Percentiles rank a stretch among this genome's conserved stretches.
Evolutionary conservation across 2,329 filamentous ascomycete species (phyloP).

Genomic region (Hypoxylon sp.): DNA sequence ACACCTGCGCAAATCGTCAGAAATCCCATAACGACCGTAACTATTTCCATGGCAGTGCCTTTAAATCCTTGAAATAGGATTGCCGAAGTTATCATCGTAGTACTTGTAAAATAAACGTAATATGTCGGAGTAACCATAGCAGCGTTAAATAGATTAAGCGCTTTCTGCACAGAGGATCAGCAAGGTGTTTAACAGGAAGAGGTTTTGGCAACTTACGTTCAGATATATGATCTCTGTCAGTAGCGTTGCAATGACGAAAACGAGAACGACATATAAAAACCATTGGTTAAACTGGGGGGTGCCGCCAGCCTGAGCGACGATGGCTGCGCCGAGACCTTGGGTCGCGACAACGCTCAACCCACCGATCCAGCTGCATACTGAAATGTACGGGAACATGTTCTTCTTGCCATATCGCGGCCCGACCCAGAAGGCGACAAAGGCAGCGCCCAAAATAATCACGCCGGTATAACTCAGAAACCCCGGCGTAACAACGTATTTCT

Average conservation of each 20-base stretch:
- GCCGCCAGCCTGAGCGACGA: conserved; percentile 85
- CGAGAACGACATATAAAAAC: conserved; percentile 92
- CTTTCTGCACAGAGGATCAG: conserved; percentile 77
- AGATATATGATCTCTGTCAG: conserved; percentile 94
- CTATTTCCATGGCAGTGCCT: conserved; percentile 79
- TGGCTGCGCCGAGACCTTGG: conserved; percentile 89
- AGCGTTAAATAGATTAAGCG: conserved; percentile 94
- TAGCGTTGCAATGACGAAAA: conserved; percentile 89
- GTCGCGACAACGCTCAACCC: conserved; percentile 94
- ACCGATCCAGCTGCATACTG: conserved; percentile 93
- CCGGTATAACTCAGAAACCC: conserved; percentile 88
- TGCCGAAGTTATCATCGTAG: conserved; percentile 92
- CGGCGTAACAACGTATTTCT: conserved; percentile 83
- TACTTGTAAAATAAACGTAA: conserved; percentile 97
- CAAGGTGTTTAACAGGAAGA: conserved; percentile 5
- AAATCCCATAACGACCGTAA: conserved; percentile 92
- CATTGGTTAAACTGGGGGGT: conserved; percentile 93
- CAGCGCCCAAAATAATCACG: conserved; percentile 77
- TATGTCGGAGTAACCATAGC: conserved; percentile 97
- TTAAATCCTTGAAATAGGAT: conserved; percentile 95
- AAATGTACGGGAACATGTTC: conserved; percentile 97
- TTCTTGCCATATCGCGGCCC: conserved; percentile 92
- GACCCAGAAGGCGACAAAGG: conserved; percentile 78
- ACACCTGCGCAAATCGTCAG: conserved; percentile 93
- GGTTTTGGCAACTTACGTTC: conserved; percentile 77